phyloP scores from a whole-genome alignment of 2,329 filamentous ascomycete species.

The Rhexocercosporidium sp. region DNA sequence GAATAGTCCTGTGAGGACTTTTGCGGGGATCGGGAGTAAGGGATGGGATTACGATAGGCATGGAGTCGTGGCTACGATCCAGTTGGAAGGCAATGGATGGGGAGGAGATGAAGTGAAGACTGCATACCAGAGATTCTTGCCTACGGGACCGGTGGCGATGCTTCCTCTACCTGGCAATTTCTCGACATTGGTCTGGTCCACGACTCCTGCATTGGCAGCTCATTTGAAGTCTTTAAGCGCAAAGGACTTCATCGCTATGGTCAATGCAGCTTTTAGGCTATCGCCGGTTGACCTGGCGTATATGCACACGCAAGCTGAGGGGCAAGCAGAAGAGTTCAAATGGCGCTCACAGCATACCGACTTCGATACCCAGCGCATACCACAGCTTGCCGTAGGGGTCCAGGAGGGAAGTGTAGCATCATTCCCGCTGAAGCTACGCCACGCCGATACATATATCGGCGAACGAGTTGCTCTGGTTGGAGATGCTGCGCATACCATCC shows the following conservation, averaged over 20 bases:
- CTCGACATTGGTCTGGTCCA: constrained; percentile 93
- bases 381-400: constrained; percentile 70
- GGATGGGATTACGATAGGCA: constrained; percentile 95
- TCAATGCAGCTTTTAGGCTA: constrained; percentile 92
- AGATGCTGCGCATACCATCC: constrained; percentile 93
- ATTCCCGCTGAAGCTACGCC: constrained; percentile 88
- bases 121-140: constrained; percentile 94
- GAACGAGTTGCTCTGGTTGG: constrained; percentile 92
- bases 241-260: constrained; percentile 79
- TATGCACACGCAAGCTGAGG: constrained; percentile 68
- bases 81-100: constrained; percentile 67
- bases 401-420: constrained; percentile 83
- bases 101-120: constrained; percentile 65
- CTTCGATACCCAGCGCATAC: constrained; percentile 59
- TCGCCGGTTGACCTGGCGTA: constrained; percentile 79
- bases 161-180: constrained; percentile 84
- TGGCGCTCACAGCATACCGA: constrained; percentile 81
- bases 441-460: constrained; percentile 91
- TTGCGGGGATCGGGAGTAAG: constrained; percentile 81
- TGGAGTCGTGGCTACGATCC: constrained; percentile 88
- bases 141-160: constrained; percentile 88
- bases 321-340: constrained; percentile 75
- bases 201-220: constrained; percentile 78
- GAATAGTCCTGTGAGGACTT: constrained; percentile 89
- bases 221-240: constrained; percentile 76